A percentile compares a stretch with the other conserved stretches of the same genome.
These are phyloP conservation scores for Hortaea sp. DNA, from an alignment of 2,329 filamentous ascomycete genomes.

Conservation along the genomic window DNA sequence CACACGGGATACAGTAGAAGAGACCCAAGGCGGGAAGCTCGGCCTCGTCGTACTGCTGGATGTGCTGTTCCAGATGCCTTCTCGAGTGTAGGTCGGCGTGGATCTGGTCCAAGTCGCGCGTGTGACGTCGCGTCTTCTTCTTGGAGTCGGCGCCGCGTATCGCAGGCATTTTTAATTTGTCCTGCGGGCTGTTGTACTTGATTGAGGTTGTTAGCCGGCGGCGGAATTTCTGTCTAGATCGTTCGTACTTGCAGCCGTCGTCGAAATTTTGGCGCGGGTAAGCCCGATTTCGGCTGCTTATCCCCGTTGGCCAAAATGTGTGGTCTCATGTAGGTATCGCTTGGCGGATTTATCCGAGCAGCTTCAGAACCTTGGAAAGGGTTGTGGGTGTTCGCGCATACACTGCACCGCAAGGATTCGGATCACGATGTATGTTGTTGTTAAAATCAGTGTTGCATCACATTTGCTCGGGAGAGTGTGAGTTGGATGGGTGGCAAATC, in stretches of 20 bases:
- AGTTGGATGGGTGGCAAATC: no score
- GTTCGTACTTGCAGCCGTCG: neutral
- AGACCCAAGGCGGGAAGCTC: conserved; percentile 80
- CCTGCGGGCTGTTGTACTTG: neutral
- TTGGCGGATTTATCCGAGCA: no score
- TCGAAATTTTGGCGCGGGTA: neutral
- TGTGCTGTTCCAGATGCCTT: conserved; percentile 70
- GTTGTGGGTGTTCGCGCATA: no score
- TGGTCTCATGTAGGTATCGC: neutral
- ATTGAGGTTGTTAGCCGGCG: neutral
- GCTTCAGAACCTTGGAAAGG: no score
- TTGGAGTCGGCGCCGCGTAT: conserved; percentile 28
- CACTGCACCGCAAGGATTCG: no score
- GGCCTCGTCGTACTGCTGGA: conserved; percentile 67
- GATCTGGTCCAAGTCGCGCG: conserved; percentile 86
- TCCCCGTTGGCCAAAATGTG: neutral
- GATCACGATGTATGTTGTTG: no score
- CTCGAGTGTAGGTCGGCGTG: conserved; percentile 69
- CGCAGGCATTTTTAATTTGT: neutral
- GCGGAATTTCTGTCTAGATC: neutral
- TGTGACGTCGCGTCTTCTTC: conserved; percentile 38
- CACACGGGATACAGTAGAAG: conserved; percentile 84
- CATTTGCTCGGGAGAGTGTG: no score
- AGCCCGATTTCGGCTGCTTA: neutral
- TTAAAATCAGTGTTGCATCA: no score